Percentiles rank a stretch among this genome's conserved stretches.
Conservation (phyloP, 345 rosid species). For the Salix suchowensis region DNA sequence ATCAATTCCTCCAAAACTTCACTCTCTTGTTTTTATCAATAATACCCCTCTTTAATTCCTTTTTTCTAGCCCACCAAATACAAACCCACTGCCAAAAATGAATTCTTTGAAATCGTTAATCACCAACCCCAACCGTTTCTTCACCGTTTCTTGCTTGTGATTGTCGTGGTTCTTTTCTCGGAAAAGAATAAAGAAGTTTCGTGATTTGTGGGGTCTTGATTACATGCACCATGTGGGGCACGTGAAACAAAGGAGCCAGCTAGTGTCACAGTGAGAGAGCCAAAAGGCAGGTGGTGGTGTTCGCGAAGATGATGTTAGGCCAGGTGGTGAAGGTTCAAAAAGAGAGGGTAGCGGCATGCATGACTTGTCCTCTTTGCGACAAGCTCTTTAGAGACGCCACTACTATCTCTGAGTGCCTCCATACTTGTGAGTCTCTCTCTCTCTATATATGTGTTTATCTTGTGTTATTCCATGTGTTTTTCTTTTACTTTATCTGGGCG, state of each 20-base stretch:
- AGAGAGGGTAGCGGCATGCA: constrained; percentile 32
- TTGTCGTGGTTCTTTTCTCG: constrained; percentile 3
- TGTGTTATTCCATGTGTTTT: not conserved
- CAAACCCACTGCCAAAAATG: not conserved
- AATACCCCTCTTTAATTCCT: not conserved
- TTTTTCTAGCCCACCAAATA: constrained; percentile 24
- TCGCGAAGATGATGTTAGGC: constrained; percentile 1
- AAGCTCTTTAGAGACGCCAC: constrained; percentile 42
- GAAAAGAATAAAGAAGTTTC: constrained; percentile 1
- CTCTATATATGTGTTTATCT: not conserved
- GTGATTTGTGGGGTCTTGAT: constrained; percentile 9
- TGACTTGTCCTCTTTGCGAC: constrained; percentile 45
- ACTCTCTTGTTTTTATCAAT: not conserved
- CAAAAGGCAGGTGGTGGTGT: not conserved
- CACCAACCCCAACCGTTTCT: not conserved
- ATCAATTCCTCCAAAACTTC: constrained; percentile 5
- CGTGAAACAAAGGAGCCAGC: constrained; percentile 16
- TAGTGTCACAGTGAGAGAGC: not conserved
- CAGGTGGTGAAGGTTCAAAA: constrained; percentile 26
- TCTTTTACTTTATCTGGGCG: constrained; percentile 4
- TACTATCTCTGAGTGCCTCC: constrained; percentile 53
- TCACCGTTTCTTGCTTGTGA: constrained; percentile 2
- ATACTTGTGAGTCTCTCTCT: constrained; percentile 36
- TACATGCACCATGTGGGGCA: constrained; percentile 31
- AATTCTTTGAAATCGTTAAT: not conserved